Evolutionary conservation across 2,329 filamentous ascomycete genomes (phyloP).

Genomic region (Botryotinia narcissicola): DNA sequence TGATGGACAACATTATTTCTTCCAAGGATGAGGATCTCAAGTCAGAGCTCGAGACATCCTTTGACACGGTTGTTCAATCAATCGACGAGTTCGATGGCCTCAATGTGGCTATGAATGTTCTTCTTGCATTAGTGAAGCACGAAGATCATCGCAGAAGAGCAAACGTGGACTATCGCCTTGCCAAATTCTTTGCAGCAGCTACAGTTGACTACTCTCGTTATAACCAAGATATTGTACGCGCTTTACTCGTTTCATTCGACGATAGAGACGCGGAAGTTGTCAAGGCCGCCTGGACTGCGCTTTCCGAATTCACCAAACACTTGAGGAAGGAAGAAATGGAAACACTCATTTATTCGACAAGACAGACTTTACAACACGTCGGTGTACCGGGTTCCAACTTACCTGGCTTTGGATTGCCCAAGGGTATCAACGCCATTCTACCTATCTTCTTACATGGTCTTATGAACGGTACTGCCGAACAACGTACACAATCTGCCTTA

Average conservation of each 20-base stretch:
- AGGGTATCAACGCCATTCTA: slow-evolving; percentile 93
- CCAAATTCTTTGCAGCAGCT: slow-evolving; percentile 78
- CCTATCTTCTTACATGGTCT: slow-evolving; percentile 97
- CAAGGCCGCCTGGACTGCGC: slow-evolving; percentile 83
- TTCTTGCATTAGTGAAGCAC: slow-evolving; percentile 84
- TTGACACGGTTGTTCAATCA: slow-evolving; percentile 85
- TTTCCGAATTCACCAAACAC: slow-evolving; percentile 82
- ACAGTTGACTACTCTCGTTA: slow-evolving; percentile 92
- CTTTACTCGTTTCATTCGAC: slow-evolving; percentile 87
- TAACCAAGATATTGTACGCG: slow-evolving; percentile 91
- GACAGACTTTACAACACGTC: slow-evolving; percentile 82
- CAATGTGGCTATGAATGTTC: slow-evolving; percentile 92
- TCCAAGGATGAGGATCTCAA: slow-evolving; percentile 72
- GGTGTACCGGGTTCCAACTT: slow-evolving; percentile 83
- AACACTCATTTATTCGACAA: slow-evolving; percentile 78
- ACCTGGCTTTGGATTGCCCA: slow-evolving; percentile 85
- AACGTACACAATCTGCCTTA: slow-evolving; percentile 85
- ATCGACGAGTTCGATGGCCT: slow-evolving; percentile 96
- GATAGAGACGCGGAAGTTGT: slow-evolving; percentile 81
- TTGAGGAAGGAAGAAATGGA: slow-evolving; percentile 99
- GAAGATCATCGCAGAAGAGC: slow-evolving; percentile 85
- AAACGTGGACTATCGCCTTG: slow-evolving; percentile 73
- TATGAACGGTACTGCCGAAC: slow-evolving; percentile 92
- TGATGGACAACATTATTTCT: slow-evolving; percentile 88
- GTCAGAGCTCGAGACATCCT: slow-evolving; percentile 72